Evolutionary conservation across 2,329 filamentous ascomycete species (phyloP).

Genomic region (Colletotrichum tanaceti): DNA sequence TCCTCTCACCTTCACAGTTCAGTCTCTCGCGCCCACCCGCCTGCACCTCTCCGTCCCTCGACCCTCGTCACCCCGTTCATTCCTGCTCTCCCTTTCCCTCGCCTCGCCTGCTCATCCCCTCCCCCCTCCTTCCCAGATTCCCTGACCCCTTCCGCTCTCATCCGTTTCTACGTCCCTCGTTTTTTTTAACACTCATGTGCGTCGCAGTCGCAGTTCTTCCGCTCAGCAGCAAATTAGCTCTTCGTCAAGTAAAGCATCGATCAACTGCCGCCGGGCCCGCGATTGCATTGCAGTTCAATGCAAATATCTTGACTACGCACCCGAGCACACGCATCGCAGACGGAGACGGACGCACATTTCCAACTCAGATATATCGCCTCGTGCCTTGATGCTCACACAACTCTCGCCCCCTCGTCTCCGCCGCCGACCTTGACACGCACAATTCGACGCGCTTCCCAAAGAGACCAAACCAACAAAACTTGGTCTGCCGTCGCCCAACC

Average conservation of each 20-base stretch:
- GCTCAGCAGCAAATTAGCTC: slow-evolving; percentile 19
- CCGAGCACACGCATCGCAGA: slow-evolving; percentile 10
- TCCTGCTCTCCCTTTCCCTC: slow-evolving; percentile 24
- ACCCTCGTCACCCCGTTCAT: slow-evolving; percentile 22
- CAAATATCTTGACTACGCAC: not conserved
- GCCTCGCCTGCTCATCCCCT: slow-evolving; percentile 19
- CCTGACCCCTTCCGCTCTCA: slow-evolving; percentile 33
- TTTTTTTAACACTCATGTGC: slow-evolving; percentile 33
- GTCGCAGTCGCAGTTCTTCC: slow-evolving; percentile 33
- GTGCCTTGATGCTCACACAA: slow-evolving; percentile 6
- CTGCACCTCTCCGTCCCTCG: slow-evolving; percentile 10
- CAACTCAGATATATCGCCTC: slow-evolving; percentile 7
- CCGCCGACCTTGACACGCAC: slow-evolving; percentile 7
- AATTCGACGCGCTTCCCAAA: slow-evolving; percentile 17
- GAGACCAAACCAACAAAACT: slow-evolving; percentile 32
- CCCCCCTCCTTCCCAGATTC: slow-evolving; percentile 12
- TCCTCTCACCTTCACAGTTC: not conserved
- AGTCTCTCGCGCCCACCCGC: slow-evolving; percentile 19
- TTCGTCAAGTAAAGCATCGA: slow-evolving; percentile 22
- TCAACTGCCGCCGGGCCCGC: slow-evolving; percentile 16
- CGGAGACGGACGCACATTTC: not conserved
- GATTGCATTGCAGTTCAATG: slow-evolving; percentile 12
- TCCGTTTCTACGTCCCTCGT: slow-evolving; percentile 26
- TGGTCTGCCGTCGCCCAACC: slow-evolving; percentile 27
- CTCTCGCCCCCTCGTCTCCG: slow-evolving; percentile 7